Base-by-base conservation (phyloP, 2,329 filamentous ascomycete species). In the Neoscytalidium dimidiatum region DNA sequence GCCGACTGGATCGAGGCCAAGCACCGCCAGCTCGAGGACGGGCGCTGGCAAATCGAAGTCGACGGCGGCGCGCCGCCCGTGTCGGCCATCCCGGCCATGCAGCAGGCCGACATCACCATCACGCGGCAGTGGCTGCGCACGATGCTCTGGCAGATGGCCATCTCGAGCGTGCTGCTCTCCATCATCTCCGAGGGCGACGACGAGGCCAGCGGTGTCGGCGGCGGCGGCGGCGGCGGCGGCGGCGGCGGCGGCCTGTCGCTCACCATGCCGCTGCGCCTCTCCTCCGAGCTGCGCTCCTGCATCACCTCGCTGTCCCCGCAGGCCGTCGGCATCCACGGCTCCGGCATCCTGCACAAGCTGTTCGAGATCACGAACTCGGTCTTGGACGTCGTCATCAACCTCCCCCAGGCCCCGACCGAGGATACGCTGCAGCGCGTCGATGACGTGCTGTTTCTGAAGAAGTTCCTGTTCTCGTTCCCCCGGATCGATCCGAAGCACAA, bases 311-410 rank as follows among this genome's bases (percentile, higher is more conserved):
- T 82, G 69, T 79, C 79, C 4, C 74, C 74, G 17, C 73, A 81
- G 41, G 82, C 81, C 62, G 82, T 87, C 65, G 81, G 81, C 29
- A 82, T 85, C 4, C 84, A 88, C 68, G 85, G 85, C 7, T 83
- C 79, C 41, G 83, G 83, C 23, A 85, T 88, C 63, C 76, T 86
- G 61, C 82, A 85, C 66, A 88, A 88, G 70, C 76, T 88, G 4
- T 86, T 88, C 64, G 85, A 88, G 69, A 85, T 88, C 66, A 84
- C 84, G 0, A 85, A 84, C 70, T 86, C 84, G 1, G 84, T 87
- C 51, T 84, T 85, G 8, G 85, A 87, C 67, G 85, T 88, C 14
- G 74, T 84, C 1, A 78, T 87, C 23, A 82, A 84, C 49, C 75
- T 86, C 14, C 82, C 83, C 0, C 77, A 80, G 6, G 79, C 78